phyloP scores from a whole-genome alignment of 2,329 filamentous ascomycete species.

The Paraconiothyrium sp. region DNA sequence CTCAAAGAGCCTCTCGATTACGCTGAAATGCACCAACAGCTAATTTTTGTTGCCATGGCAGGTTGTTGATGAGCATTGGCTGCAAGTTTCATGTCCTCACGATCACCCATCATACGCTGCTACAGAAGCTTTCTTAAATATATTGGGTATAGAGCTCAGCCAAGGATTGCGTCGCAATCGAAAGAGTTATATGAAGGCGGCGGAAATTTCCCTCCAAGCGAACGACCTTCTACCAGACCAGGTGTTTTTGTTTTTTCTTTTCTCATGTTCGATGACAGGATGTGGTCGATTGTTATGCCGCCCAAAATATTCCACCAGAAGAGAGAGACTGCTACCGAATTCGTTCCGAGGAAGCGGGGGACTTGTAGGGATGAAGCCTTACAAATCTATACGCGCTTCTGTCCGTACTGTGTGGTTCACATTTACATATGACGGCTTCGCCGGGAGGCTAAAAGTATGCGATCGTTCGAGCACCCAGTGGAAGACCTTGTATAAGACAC shows the following conservation, averaged over 20 bases:
- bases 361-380: not conserved
- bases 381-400: not conserved
- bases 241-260: not conserved
- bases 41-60: too few relatives aligned
- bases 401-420: not conserved
- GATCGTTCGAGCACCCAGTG: not conserved
- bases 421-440: not conserved
- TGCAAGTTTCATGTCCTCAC: not conserved
- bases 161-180: not conserved
- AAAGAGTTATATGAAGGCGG: not conserved
- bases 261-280: not conserved
- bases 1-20: too few relatives aligned
- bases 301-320: not conserved
- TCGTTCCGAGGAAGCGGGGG: slow-evolving; percentile 1
- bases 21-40: too few relatives aligned
- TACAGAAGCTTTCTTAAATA: not conserved
- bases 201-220: not conserved
- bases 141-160: not conserved
- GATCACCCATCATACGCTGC: not conserved
- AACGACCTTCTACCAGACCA: not conserved
- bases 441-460: not conserved
- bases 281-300: not conserved
- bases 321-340: not conserved
- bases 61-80: not conserved
- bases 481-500: not conserved